Base-by-base conservation (phyloP, 495 filamentous ascomycete species). In the Aspergillus nidulans region DNA sequence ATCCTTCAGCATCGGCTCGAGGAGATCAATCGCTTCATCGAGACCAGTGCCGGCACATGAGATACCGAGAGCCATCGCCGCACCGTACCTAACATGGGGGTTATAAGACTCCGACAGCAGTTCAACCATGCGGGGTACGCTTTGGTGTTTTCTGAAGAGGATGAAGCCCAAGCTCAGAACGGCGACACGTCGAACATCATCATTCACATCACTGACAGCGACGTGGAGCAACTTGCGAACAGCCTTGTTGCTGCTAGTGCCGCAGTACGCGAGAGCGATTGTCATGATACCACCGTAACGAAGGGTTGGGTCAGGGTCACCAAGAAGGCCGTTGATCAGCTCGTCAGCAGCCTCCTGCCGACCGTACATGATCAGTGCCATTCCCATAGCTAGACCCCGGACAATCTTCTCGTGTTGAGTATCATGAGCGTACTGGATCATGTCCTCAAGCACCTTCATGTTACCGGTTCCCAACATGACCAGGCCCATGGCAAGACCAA, bases 1-100 rank as follows among this genome's bases (percentile, higher is more conserved):
- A 65, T 99, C 95, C 77, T 99, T 99, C 71, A 96, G 91, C 95
- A 99, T 97, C 21, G 95, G 95, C 72, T 99, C 95, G 8, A 99
- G 79, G 25, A 99, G 80, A 59, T 97, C 95, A 58, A 97, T 95
- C 3, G 95, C 95, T 72, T 97, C 95, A 57, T 97, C 92, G 23
- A 97, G 74, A 19, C 95, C 95, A 36, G 95, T 99, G 26, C 95
- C 95, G 23, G 95, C 95, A 61, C 95, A 97, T 32, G 95, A 94
- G 61, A 99, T 97, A 72, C 95, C 95, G 13, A 99, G 82, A 15
- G 95, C 95, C 89, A 99, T 97, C 25, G 95, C 92, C 3, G 95
- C 95, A 63, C 95, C 95, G 59, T 99, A 99, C 41, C 95, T 88
- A 25, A 99, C 95, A 67, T 99, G 95, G 18, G 95, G 95, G 68